A percentile compares a stretch with the other conserved stretches of the same genome.
Conservation (phyloP, 306 rosid genomes). For the Glycine soja region DNA sequence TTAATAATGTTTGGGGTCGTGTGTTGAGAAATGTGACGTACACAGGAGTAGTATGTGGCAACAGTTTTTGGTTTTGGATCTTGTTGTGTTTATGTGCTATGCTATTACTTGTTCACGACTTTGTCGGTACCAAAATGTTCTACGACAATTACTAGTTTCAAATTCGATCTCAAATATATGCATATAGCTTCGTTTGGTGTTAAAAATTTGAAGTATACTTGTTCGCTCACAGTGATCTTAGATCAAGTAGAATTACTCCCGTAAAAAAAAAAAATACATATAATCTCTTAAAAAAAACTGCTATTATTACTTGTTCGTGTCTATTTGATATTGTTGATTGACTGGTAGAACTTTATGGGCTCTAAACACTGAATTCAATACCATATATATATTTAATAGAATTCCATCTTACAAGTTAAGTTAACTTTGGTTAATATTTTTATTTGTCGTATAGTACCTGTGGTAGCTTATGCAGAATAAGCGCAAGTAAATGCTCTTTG, state of each 20-base stretch:
- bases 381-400: background rate
- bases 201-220: too few species aligned
- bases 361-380: too few species aligned
- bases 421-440: background rate
- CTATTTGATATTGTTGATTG: too few species aligned
- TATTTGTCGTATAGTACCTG: background rate
- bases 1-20: background rate
- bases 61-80: background rate
- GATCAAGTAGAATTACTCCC: background rate
- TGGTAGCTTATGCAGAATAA: background rate
- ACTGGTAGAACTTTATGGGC: too few species aligned
- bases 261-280: too few species aligned
- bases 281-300: too few species aligned
- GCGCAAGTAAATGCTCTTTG: slow-evolving; percentile 3
- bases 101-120: background rate
- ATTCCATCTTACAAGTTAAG: background rate
- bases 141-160: background rate
- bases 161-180: too few species aligned
- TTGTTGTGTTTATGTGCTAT: background rate
- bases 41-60: background rate
- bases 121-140: background rate
- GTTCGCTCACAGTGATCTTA: too few species aligned
- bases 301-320: too few species aligned
- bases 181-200: too few species aligned
- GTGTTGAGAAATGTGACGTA: background rate